phyloP scores from a whole-genome alignment of 2,329 filamentous ascomycete species.

The Pseudocercospora crystallina region DNA sequence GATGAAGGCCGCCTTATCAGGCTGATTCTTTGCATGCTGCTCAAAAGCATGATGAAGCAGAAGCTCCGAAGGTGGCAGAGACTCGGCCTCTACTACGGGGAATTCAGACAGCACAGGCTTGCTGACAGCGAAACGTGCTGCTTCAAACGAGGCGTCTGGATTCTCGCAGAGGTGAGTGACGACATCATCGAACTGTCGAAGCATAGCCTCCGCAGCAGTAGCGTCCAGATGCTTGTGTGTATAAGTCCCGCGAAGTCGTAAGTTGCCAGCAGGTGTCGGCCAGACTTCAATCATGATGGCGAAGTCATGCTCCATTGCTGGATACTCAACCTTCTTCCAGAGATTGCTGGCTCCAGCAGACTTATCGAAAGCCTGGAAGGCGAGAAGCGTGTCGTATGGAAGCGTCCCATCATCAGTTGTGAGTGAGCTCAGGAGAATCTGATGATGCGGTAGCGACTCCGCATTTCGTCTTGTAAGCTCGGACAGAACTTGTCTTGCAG shows the following conservation, averaged over 20 bases:
- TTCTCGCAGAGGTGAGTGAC: constrained; percentile 8
- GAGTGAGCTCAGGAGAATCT: constrained; percentile 12
- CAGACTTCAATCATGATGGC: constrained; percentile 31
- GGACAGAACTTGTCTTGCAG: background rate
- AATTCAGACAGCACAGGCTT: constrained; percentile 33
- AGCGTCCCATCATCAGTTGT: constrained; percentile 15
- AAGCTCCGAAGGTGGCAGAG: background rate
- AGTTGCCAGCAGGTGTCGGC: constrained; percentile 18
- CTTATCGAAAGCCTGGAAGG: constrained; percentile 18
- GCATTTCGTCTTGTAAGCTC: constrained; percentile 13
- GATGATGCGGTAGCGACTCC: constrained; percentile 10
- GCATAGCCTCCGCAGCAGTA: constrained; percentile 9
- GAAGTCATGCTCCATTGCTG: constrained; percentile 33
- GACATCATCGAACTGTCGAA: constrained; percentile 14
- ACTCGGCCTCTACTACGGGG: background rate
- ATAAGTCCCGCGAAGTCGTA: constrained; percentile 15
- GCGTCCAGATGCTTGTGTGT: constrained; percentile 10
- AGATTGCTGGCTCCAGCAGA: background rate
- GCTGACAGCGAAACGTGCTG: constrained; percentile 1
- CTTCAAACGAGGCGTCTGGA: background rate
- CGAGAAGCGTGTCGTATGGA: constrained; percentile 19
- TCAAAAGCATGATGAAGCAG: constrained; percentile 47
- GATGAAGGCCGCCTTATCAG: constrained; percentile 60
- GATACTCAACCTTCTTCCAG: constrained; percentile 29
- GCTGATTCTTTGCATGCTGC: constrained; percentile 45